phyloP scores from a whole-genome alignment of 2,329 filamentous ascomycete species.

The Aspergillus sp. region DNA sequence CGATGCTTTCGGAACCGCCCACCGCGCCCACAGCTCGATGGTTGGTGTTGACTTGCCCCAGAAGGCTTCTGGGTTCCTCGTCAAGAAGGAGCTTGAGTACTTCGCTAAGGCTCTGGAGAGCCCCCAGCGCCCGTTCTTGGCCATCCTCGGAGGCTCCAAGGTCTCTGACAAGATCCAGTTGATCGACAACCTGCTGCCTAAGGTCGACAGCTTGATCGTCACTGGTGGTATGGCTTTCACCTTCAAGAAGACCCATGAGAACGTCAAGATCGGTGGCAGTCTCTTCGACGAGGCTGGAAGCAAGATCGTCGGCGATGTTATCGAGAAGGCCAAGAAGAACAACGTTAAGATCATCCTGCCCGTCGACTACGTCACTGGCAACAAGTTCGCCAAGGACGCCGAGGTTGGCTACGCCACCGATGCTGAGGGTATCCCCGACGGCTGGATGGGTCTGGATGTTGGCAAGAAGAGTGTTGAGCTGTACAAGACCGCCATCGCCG shows the following conservation, averaged over 20 bases:
- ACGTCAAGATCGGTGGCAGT: conserved; percentile 80
- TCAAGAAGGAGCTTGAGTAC: conserved; percentile 99
- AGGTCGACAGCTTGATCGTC: conserved; percentile 95
- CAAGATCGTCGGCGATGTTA: conserved; percentile 81
- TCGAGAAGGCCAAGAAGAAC: conserved; percentile 96
- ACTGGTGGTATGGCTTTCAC: conserved; percentile 99
- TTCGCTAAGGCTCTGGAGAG: conserved; percentile 94
- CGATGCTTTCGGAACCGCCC: conserved; percentile 96
- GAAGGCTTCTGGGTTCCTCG: conserved; percentile 95
- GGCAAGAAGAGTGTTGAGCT: conserved; percentile 83
- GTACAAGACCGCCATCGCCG: conserved; percentile 79
- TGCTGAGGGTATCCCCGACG: conserved; percentile 84
- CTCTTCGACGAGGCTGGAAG: conserved; percentile 91
- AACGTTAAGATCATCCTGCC: conserved; percentile 92
- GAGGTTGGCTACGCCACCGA: conserved; percentile 78
- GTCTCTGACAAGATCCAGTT: conserved; percentile 99
- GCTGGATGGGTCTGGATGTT: conserved; percentile 97
- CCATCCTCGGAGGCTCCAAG: conserved; percentile 97
- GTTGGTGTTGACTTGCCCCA: conserved; percentile 93
- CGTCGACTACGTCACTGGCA: conserved; percentile 90
- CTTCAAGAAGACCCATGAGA: conserved; percentile 98
- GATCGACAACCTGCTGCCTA: conserved; percentile 97
- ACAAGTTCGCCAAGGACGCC: conserved; percentile 88
- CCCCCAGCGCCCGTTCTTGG: conserved; percentile 92
- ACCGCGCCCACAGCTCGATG: conserved; percentile 99